Conservation (phyloP, 371 early-diverging fungal genomes). For the Rhizopus arrhizus region DNA sequence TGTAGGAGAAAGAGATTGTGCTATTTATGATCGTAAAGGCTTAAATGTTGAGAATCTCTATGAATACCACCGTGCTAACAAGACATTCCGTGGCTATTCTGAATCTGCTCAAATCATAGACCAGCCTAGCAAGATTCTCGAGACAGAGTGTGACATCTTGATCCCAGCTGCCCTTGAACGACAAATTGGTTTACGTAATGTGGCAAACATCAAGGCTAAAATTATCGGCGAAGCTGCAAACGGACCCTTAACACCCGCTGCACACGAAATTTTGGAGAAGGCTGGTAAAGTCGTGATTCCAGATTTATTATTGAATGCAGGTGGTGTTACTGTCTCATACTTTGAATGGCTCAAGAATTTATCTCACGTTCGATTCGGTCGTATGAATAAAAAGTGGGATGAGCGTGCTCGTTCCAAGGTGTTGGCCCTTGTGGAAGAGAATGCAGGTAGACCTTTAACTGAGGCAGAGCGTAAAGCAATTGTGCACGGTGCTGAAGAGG, state of each 20-base stretch:
- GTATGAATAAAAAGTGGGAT: constrained; percentile 92
- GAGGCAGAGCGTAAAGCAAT: constrained; percentile 79
- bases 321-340: constrained; percentile 88
- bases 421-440: constrained; percentile 76
- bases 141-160: constrained; percentile 83
- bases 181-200: constrained; percentile 83
- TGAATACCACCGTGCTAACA: constrained; percentile 66
- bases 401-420: constrained; percentile 80
- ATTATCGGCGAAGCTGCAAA: constrained; percentile 89
- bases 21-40: constrained; percentile 73
- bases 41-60: constrained; percentile 72
- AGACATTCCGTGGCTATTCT: constrained; percentile 73
- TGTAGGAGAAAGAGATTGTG: constrained; percentile 76
- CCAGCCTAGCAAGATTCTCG: constrained; percentile 66
- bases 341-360: constrained; percentile 87
- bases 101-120: constrained; percentile 65
- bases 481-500: constrained; percentile 89
- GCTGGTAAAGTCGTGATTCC: constrained; percentile 78
- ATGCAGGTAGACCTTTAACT: constrained; percentile 65
- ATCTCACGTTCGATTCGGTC: constrained; percentile 87
- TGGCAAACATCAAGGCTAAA: constrained; percentile 80
- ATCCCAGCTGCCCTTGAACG: constrained; percentile 89
- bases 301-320: constrained; percentile 83
- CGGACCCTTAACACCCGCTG: constrained; percentile 84
- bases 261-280: constrained; percentile 69